Evolutionary conservation across 805 yeast species (phyloP), one percentile per base, ranked within the genome.

Genomic region (Pichia manshurica): DNA sequence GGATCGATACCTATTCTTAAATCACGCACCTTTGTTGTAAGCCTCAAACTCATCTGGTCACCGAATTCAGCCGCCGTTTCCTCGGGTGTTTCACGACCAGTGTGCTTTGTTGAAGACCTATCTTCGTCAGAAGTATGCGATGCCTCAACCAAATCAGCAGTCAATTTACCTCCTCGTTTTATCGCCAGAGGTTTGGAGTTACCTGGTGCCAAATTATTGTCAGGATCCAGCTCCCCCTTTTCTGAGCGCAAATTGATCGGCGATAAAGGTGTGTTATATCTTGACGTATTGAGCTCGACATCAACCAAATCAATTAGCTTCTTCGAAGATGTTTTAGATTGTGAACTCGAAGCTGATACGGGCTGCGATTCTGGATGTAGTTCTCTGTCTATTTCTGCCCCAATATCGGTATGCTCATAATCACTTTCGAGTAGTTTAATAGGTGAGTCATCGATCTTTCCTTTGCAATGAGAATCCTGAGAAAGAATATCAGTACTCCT

Each of bases 401-500:
- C 35, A 4, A 32, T 38, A 21, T 33, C 34, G n/a, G 12, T n/a
- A 3, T 5, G 6, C 15, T 45, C 37, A 20, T 37, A 33, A 25
- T 47, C 44, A 28, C 40, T 32, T 35, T 31, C 37, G 31, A 33
- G 38, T 20, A 45, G 17, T 45, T 45, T 45, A 4, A 41, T 41
- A 9, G 49, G 45, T 4, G 45, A 41, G 6, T 29, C 39, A 29
- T 40, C 43, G 12, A 28, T 17, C 22, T 13, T 10, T 15, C 20
- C 13, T 7, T 23, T 23, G 13, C 22, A 21, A 32, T 38, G 42
- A 12, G 50, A 47, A 17, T 47, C 50, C 23, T 43, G 50, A 3
- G 47, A 39, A 15, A 43, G n/a, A n/a, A 38, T 20, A 16, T 43
- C 38, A 16, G n/a, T n/a, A 3, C 36, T 28, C 10, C 7, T 3